phyloP scores from a whole-genome alignment of 225 moss, liverwort and hornwort species.

The Anthoceros angustus region DNA sequence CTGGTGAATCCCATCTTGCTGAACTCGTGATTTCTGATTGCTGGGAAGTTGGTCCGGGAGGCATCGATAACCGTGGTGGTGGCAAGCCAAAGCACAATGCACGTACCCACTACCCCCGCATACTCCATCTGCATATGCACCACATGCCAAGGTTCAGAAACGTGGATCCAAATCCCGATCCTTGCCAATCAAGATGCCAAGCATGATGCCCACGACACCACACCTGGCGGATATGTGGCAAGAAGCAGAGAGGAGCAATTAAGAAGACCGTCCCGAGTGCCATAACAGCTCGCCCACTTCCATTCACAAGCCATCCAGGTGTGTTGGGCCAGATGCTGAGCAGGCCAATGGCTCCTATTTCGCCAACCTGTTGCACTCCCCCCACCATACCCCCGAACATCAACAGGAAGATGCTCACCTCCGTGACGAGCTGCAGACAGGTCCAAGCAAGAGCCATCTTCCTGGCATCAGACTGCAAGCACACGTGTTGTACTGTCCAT shows the following conservation, averaged over 20 bases:
- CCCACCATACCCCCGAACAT: conserved; percentile 48
- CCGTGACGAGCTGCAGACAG: conserved; percentile 44
- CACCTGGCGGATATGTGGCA: conserved; percentile 56
- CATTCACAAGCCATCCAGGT: conserved; percentile 33
- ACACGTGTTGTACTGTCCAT: not conserved
- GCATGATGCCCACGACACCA: not conserved
- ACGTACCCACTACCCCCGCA: conserved; percentile 51
- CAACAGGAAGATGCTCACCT: conserved; percentile 64
- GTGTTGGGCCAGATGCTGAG: conserved; percentile 24
- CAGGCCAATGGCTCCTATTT: conserved; percentile 38
- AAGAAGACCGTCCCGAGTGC: conserved; percentile 23
- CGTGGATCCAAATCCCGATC: not conserved
- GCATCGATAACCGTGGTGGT: conserved; percentile 28
- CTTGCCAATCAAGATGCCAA: not conserved
- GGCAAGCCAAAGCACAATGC: conserved; percentile 64
- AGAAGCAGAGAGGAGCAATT: conserved; percentile 52
- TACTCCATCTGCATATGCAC: conserved; percentile 40
- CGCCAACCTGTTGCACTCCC: conserved; percentile 45
- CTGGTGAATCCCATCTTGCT: conserved; percentile 43
- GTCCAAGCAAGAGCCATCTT: not conserved
- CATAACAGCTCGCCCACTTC: conserved; percentile 48
- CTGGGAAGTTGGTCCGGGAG: conserved; percentile 33
- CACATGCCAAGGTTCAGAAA: not conserved
- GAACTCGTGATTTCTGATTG: conserved; percentile 27
- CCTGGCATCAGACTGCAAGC: not conserved